Evolutionary conservation across 228 moss, liverwort and hornwort species (phyloP).

Genomic region (Sphagnum fallax): DNA sequence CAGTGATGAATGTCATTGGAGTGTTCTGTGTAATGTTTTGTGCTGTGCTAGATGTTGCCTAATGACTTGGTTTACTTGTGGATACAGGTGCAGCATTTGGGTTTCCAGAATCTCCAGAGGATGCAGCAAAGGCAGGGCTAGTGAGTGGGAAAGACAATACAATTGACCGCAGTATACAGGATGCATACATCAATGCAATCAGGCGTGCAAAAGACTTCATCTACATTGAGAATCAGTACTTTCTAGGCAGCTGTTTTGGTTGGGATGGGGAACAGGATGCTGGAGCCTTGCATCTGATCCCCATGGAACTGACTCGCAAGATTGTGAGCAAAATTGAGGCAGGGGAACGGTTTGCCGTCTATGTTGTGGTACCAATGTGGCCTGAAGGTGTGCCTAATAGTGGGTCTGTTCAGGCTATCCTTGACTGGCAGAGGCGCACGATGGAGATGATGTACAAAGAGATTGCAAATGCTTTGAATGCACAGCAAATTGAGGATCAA

Average conservation of each 20-base stretch:
- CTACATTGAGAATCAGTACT: conserved; percentile 66
- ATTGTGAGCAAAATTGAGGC: conserved; percentile 48
- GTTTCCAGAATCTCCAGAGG: conserved; percentile 39
- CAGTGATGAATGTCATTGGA: too few relatives aligned
- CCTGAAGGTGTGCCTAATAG: conserved; percentile 54
- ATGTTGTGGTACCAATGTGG: conserved; percentile 50
- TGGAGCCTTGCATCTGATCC: conserved; percentile 48
- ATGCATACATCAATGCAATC: conserved; percentile 58
- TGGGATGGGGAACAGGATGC: conserved; percentile 35
- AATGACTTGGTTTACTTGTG: too few relatives aligned
- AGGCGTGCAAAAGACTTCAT: conserved; percentile 53
- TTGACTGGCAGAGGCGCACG: conserved; percentile 45
- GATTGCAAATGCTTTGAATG: conserved; percentile 31
- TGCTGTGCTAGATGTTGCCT: too few relatives aligned
- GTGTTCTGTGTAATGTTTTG: too few relatives aligned
- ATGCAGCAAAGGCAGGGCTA: conserved; percentile 35
- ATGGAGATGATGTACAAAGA: conserved; percentile 60
- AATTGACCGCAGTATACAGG: conserved; percentile 52
- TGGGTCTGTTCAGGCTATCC: conserved; percentile 54
- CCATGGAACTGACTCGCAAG: conserved; percentile 47
- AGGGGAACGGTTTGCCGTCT: conserved; percentile 42
- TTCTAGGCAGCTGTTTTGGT: conserved; percentile 39
- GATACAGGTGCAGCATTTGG: conserved; percentile 44
- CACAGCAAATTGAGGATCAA: conserved; percentile 17
- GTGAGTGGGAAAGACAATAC: conserved; percentile 41